Conservation (phyloP, 139 green algal genomes). For the Diplosphaera chodatii region DNA sequence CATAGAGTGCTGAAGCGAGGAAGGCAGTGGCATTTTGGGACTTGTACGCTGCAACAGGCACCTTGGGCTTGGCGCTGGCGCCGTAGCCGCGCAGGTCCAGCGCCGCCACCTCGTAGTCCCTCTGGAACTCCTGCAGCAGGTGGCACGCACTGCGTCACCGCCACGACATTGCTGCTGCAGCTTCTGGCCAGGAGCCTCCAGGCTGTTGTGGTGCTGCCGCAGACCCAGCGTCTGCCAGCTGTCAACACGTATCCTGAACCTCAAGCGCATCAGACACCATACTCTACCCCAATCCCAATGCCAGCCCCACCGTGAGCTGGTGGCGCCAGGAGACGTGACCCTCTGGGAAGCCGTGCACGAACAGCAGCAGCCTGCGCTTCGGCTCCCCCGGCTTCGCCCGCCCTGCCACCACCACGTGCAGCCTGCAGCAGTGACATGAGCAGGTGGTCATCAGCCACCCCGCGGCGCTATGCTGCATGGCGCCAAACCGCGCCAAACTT, state of each 20-base stretch:
- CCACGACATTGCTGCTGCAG: no score
- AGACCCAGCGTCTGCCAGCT: slow-evolving; percentile 17
- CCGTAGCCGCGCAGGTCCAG: slow-evolving; percentile 57
- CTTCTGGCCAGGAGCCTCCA: no score
- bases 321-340: slow-evolving; percentile 24
- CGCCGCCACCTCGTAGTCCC: slow-evolving; percentile 50
- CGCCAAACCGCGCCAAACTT: no score
- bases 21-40: no score
- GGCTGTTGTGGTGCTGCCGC: no score
- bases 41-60: no score
- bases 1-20: no score
- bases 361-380: slow-evolving; percentile 43
- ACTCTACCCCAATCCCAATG: no score
- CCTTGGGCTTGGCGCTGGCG: slow-evolving; percentile 34
- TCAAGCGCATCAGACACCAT: background rate
- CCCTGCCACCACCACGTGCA: background rate
- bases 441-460: no score
- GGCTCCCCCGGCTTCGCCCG: no score
- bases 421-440: background rate
- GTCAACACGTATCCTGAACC: slow-evolving; percentile 20
- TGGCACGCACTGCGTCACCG: no score
- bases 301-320: slow-evolving; percentile 10
- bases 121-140: slow-evolving; percentile 11
- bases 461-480: no score
- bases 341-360: slow-evolving; percentile 65